Evolutionary conservation across 139 green algal genomes (phyloP), one percentile per base, ranked within the genome.

Genomic region (Pycnococcus provasolii): DNA sequence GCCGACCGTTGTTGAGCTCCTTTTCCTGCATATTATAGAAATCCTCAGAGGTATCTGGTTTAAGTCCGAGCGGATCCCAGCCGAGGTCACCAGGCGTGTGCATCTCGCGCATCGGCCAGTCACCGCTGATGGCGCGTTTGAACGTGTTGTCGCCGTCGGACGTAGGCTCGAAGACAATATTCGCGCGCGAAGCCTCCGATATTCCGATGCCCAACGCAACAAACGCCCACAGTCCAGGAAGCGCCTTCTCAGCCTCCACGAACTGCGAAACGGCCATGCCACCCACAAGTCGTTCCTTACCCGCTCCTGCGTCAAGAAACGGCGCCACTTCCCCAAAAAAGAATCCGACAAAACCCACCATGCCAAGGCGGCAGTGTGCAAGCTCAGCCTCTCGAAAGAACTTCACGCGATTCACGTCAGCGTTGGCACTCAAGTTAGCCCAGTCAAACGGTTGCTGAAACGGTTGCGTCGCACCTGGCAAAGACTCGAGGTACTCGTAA

Each of bases 1-100:
- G 80, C 61, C 84, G 81, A 37, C 83, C 85, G 58, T 91, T 91
- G 80, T 91, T 91, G 15, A 89, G 77, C 80, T 89, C 83, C 77
- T 86, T 88, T 57, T 76, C 82, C 77, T 91, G 64, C 71, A 91
- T 62, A 37, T 74, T 75, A 58, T 88, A 80, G 11, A 80, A 60
- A 53, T 79, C 78, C 6, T 66, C 62, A 58, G 80, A 66, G 52
- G 79, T 77, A 2, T 64, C 68, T 64, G 84, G 82, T 43, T 64
- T 70, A 48, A 90, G 73, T 77, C 75, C 75, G 9, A 90, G 80
- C 15, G 84, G 84, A 76, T 90, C 84, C 53, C 88, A 88, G 57
- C 72, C 50, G 50, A 55, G 9, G 50, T 55, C 50, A 13, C 50
- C 84, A 7, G 78, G 66, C 47, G 77, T 64, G 68, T 89, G 87